These are phyloP conservation scores for Dianthus caryophyllus DNA, from an alignment of 148 eudicot genomes.

Conservation along the genomic window DNA sequence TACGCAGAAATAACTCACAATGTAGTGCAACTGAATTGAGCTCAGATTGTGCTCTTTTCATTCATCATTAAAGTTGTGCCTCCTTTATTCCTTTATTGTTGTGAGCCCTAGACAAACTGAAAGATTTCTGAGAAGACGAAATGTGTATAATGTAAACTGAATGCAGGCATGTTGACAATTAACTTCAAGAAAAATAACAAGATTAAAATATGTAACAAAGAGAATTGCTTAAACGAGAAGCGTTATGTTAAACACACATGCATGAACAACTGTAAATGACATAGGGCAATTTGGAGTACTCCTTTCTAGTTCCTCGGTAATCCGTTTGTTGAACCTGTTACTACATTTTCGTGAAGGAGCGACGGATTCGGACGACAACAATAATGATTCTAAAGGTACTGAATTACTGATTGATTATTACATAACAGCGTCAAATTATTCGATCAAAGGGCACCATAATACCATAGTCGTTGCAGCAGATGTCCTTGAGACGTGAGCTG, in stretches of 20 bases:
- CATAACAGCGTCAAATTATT: neutral
- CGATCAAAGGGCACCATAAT: neutral
- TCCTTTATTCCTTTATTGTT: neutral
- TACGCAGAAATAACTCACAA: neutral
- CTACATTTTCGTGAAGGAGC: constrained; percentile 23
- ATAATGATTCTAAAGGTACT: neutral
- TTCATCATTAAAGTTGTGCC: neutral
- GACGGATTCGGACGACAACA: constrained; percentile 23
- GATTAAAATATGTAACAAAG: neutral
- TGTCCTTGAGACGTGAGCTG: constrained; percentile 30
- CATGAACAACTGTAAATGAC: constrained; percentile 33
- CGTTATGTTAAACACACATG: constrained; percentile 5
- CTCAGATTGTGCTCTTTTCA: neutral
- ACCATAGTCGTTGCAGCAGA: constrained; percentile 29
- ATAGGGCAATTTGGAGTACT: constrained; percentile 21
- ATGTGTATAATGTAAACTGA: neutral
- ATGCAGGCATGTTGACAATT: neutral
- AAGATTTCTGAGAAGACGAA: neutral
- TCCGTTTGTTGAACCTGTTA: constrained; percentile 7
- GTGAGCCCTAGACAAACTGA: neutral
- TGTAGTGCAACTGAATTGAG: neutral
- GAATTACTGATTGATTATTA: neutral
- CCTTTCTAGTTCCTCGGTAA: constrained; percentile 12
- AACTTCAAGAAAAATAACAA: neutral
- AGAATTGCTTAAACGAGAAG: constrained; percentile 12